A percentile compares a stretch with the other conserved stretches of the same genome.
These are phyloP conservation scores for Euphorbia corollata DNA, from an alignment of 441 rosid species.

Conservation along the genomic window DNA sequence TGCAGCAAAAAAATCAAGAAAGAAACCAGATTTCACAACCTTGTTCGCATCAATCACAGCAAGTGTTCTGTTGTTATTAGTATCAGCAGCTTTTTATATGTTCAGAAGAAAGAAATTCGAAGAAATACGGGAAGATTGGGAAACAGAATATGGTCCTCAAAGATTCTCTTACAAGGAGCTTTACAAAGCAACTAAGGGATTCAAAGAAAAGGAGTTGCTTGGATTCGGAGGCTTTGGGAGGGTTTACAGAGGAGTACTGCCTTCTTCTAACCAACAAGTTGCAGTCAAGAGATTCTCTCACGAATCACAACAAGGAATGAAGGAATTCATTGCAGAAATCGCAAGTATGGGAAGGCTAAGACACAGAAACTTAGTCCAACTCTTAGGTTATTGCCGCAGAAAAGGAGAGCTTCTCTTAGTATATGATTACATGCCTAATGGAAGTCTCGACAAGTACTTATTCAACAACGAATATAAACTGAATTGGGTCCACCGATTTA, in stretches of 20 bases:
- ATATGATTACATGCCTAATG: constrained; percentile 33
- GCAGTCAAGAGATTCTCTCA: constrained; percentile 34
- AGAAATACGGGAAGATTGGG: constrained; percentile 34
- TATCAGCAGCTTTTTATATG: constrained; percentile 14
- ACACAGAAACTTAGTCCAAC: constrained; percentile 33
- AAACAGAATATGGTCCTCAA: constrained; percentile 27
- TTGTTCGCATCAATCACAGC: constrained; percentile 7
- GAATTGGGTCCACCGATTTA: constrained; percentile 27
- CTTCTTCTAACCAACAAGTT: constrained; percentile 20
- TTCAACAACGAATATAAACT: constrained; percentile 17
- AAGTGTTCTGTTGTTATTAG: constrained; percentile 7
- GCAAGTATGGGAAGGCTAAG: constrained; percentile 25
- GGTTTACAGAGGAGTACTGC: constrained; percentile 28
- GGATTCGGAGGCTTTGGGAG: constrained; percentile 35
- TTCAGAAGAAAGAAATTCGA: constrained; percentile 20
- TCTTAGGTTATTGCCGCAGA: constrained; percentile 33
- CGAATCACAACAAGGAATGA: constrained; percentile 27
- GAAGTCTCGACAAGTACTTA: constrained; percentile 34
- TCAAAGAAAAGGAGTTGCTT: constrained; percentile 25
- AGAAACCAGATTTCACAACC: constrained; percentile 16
- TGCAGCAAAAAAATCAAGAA: constrained; percentile 15
- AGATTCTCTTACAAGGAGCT: constrained; percentile 30
- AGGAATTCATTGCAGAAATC: constrained; percentile 31
- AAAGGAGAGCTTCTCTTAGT: constrained; percentile 33
- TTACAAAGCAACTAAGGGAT: constrained; percentile 32